These are phyloP conservation scores for Barnettozyma populi DNA, from an alignment of 805 yeast species.

Conservation along the genomic window DNA sequence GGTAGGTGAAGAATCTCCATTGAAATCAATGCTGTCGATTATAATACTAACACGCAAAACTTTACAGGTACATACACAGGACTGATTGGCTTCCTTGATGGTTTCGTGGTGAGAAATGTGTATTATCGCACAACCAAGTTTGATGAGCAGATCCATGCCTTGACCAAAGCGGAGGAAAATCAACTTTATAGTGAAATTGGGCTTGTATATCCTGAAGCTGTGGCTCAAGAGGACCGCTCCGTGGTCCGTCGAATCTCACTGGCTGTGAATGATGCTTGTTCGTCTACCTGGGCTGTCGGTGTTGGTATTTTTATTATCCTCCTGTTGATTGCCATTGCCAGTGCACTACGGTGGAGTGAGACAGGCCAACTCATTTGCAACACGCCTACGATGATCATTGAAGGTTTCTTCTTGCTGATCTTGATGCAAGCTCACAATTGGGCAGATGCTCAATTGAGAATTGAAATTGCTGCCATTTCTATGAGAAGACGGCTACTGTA, in stretches of 20 bases:
- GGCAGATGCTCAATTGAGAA: conserved; percentile 7
- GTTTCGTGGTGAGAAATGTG: conserved; percentile 11
- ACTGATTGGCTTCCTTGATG: conserved; percentile 9
- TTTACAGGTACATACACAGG: conserved; percentile 6
- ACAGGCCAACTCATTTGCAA: conserved; percentile 8
- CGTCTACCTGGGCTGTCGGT: conserved; percentile 3
- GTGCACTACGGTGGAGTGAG: conserved; percentile 8
- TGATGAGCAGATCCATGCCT: background rate
- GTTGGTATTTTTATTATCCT: conserved; percentile 3
- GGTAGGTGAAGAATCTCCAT: background rate
- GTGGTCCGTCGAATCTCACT: conserved; percentile 1
- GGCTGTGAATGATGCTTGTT: conserved; percentile 8
- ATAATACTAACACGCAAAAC: background rate
- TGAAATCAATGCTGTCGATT: no score
- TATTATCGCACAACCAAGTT: conserved; percentile 6
- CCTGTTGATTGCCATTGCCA: conserved; percentile 4
- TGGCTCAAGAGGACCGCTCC: background rate
- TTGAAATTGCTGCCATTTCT: conserved; percentile 6
- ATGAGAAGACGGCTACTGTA: conserved; percentile 5
- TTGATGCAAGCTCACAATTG: conserved; percentile 11
- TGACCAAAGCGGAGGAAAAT: conserved; percentile 4
- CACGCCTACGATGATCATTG: conserved; percentile 11
- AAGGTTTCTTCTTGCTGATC: conserved; percentile 9
- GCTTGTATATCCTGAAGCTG: conserved; percentile 1
- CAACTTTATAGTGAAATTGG: conserved; percentile 2